Base-by-base conservation (phyloP, 768 basidiomycete species). In the Tephrocybe sp. region DNA sequence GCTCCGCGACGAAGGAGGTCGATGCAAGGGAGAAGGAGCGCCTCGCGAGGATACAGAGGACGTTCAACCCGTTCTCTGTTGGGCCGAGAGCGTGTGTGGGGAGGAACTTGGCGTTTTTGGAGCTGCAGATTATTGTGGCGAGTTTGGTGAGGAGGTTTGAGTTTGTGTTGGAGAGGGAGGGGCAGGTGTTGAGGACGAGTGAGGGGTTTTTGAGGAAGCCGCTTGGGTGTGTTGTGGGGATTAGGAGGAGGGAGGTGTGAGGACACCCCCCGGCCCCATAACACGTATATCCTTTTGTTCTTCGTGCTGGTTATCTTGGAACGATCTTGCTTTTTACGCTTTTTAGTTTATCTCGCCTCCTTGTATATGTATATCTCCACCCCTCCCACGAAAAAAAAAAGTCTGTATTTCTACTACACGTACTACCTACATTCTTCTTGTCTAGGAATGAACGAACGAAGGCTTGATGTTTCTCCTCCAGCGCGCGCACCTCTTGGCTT, bases 201-300 rank as follows among this genome's bases (percentile, higher is more conserved):
- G 93, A 96, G 70, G 93, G 93, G 2, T 95, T 96, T 73, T 71
- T 95, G 55, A 75, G 93, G 58, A 95, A 94, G 72, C 92, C 92
- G 0, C 67, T 88, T 25, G 73, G 68, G 17, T 93, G 90, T 62
- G 71, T 65, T 47, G 84, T 93, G 38, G 89, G 90, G 20, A 78
- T 93, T 61, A 83, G 76, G 65, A 79, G 84, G 40, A 76, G 90
- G 50, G 77, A 81, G 49, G 41, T 65, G 42, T 65, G 54, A 57
- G 25, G 15, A 5, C 28, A 30, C 12, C 28, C 28, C 12, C 28
- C 28, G 7, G 28, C 28, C 28, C 28, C 12, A 12, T 30, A 30
- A 6, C 12, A 30, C 5, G 12, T 30, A 30, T 12, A 30, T 30
- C 28, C 28, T 12, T 30, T 12, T 12, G 7, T 30, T 6, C 12